Percentiles rank a stretch among this genome's conserved stretches.
Evolutionary conservation across 2,329 filamentous ascomycete species (phyloP).

Genomic region (Colletotrichum filicis): DNA sequence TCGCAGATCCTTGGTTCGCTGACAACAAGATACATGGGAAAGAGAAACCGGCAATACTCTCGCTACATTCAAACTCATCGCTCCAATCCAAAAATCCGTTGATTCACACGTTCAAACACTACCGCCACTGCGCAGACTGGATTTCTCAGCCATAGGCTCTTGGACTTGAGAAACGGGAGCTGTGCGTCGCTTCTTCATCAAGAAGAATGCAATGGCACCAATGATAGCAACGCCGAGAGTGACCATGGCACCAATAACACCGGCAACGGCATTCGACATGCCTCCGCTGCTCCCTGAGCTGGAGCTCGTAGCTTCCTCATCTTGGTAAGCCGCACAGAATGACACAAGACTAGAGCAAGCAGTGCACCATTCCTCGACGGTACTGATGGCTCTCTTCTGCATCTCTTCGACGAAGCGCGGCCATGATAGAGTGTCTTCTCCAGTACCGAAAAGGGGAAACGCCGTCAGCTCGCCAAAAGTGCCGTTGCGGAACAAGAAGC

Average conservation of each 20-base stretch:
- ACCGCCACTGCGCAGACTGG: slow-evolving; percentile 7
- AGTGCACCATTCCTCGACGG: slow-evolving; percentile 45
- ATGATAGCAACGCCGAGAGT: slow-evolving; percentile 42
- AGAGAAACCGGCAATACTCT: background rate
- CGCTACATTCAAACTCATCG: no score
- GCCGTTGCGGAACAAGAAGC: slow-evolving; percentile 49
- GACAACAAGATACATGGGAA: background rate
- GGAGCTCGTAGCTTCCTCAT: slow-evolving; percentile 30
- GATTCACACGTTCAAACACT: background rate
- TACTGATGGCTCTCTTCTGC: slow-evolving; percentile 41
- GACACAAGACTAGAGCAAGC: slow-evolving; percentile 41
- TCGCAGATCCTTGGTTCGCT: background rate
- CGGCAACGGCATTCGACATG: slow-evolving; percentile 47
- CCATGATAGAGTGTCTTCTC: slow-evolving; percentile 43
- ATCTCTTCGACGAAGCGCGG: slow-evolving; percentile 43
- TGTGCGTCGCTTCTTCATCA: slow-evolving; percentile 14
- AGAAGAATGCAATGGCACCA: slow-evolving; percentile 16
- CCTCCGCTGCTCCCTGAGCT: slow-evolving; percentile 27
- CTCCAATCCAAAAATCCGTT: no score
- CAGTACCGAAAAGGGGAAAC: slow-evolving; percentile 45
- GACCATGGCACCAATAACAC: slow-evolving; percentile 46
- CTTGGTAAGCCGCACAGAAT: slow-evolving; percentile 46
- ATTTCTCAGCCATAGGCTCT: background rate
- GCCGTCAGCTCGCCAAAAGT: slow-evolving; percentile 42
- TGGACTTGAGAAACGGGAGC: background rate